Base-by-base conservation (phyloP, 257 asterid species). In the Plantago elongata region DNA sequence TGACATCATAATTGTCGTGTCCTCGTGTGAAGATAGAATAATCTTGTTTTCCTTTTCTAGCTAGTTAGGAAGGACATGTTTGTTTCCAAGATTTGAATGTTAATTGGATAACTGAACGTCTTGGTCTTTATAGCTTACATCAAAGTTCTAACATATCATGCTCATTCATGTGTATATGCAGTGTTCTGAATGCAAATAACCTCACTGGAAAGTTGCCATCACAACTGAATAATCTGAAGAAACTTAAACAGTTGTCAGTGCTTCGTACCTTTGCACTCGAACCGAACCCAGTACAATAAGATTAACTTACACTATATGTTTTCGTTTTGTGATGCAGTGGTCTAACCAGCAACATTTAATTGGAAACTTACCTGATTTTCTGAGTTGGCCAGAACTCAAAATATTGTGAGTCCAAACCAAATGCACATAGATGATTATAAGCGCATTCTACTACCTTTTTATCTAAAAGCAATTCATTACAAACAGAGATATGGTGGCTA, bases 401-500 rank as follows among this genome's bases (percentile, higher is more conserved):
- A 57, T 0, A 57, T 27, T 87, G 93, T 84, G 73, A 81, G 89
- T 70, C 67, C 9, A 27, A 43, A 57, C 37, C 40, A 34, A 34
- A 34, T 5, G 4, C 4, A 3, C 8, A 63, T 63, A 17, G 7
- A 34, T 34, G 40, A 34, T 7, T 1, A 34, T 34, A 1, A 4
- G 40, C 0, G 40, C 2, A 34, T 52, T 52, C 51, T 58, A 22
- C 27, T 22, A 22, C 27, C 27, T 1, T 22, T 1, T 22, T 22
- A 22, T 22, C 27, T 22, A 22, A 22, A 1, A 22, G 27, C 1
- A 1, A 22, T 22, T 2, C 27, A 22, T 22, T 61, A 13, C 64
- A 60, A 43, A 62, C 75, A 86, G 95, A 64, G 95, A 86, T 75
- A 63, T 86, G 34, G 68, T 81, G 72, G 86, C 73, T 22, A 71